A percentile compares a stretch with the other conserved stretches of the same genome.
Evolutionary conservation across 768 basidiomycete species (phyloP).

Genomic region (Russula brevipes): DNA sequence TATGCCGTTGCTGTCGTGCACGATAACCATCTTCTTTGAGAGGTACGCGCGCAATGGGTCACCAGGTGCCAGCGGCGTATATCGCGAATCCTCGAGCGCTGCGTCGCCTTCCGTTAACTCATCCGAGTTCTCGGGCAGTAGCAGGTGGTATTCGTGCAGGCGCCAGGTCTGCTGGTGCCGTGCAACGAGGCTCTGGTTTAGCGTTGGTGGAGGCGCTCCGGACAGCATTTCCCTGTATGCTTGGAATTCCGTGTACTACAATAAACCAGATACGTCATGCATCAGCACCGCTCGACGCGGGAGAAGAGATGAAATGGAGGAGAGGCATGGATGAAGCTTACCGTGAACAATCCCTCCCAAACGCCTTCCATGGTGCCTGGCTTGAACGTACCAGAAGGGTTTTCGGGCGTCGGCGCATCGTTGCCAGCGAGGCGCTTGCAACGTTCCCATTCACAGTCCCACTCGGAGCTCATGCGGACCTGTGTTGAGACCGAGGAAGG

Average conservation of each 20-base stretch:
- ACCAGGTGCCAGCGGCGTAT: constrained; percentile 45
- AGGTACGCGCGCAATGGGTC: constrained; percentile 61
- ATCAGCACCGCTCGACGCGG: not conserved
- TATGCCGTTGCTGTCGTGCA: constrained; percentile 46
- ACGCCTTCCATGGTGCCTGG: constrained; percentile 70
- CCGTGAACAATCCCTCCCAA: constrained; percentile 79
- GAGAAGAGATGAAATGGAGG: not conserved
- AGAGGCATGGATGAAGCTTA: constrained; percentile 32
- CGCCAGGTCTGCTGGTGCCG: constrained; percentile 90
- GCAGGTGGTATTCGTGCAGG: constrained; percentile 68
- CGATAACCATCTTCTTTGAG: constrained; percentile 47
- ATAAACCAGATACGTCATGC: not conserved
- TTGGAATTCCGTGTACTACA: constrained; percentile 76
- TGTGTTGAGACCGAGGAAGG: constrained; percentile 25
- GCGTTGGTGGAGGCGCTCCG: constrained; percentile 55
- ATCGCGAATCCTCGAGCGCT: not conserved
- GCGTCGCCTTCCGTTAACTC: constrained; percentile 27
- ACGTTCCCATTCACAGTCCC: constrained; percentile 68
- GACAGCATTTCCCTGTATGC: constrained; percentile 75
- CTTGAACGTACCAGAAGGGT: constrained; percentile 44
- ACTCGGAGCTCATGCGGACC: constrained; percentile 43
- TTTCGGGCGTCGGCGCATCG: constrained; percentile 34
- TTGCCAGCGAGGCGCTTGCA: constrained; percentile 35
- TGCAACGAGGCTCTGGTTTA: constrained; percentile 73
- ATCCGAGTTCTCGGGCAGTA: constrained; percentile 30